A percentile compares a stretch with the other conserved stretches of the same genome.
These are phyloP conservation scores for Metschnikowia kofuensis DNA, from an alignment of 805 yeast genomes.

Conservation along the genomic window DNA sequence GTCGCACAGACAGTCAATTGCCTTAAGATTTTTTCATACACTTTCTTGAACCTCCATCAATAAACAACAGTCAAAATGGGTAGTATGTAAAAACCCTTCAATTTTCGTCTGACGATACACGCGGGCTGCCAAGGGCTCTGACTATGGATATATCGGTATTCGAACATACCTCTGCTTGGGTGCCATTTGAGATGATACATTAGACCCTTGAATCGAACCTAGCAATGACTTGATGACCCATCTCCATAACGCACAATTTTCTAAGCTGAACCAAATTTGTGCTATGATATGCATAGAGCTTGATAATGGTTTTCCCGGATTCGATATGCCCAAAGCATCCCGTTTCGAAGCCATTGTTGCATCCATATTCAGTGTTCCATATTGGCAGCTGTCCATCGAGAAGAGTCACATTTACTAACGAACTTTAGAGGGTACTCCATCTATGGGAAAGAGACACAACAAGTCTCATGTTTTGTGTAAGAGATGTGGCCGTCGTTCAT, in stretches of 20 bases:
- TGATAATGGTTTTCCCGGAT: no score
- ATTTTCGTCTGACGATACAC: background rate
- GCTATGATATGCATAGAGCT: no score
- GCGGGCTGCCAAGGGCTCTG: background rate
- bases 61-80: slow-evolving; percentile 57
- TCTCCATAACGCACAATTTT: no score
- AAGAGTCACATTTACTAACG: slow-evolving; percentile 22
- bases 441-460: slow-evolving; percentile 99
- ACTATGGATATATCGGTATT: background rate
- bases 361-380: background rate
- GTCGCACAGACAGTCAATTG: slow-evolving; percentile 13
- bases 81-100: slow-evolving; percentile 54
- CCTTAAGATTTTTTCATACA: slow-evolving; percentile 17
- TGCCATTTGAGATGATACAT: background rate
- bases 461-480: slow-evolving; percentile 99
- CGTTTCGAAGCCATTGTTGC: no score
- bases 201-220: background rate
- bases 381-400: no score
- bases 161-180: background rate
- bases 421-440: slow-evolving; percentile 92
- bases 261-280: no score
- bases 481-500: slow-evolving; percentile 98
- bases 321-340: no score
- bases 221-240: background rate
- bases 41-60: slow-evolving; percentile 16